Evolutionary conservation across 169 alveolate species (phyloP).

Genomic region (Fabrea salina): DNA sequence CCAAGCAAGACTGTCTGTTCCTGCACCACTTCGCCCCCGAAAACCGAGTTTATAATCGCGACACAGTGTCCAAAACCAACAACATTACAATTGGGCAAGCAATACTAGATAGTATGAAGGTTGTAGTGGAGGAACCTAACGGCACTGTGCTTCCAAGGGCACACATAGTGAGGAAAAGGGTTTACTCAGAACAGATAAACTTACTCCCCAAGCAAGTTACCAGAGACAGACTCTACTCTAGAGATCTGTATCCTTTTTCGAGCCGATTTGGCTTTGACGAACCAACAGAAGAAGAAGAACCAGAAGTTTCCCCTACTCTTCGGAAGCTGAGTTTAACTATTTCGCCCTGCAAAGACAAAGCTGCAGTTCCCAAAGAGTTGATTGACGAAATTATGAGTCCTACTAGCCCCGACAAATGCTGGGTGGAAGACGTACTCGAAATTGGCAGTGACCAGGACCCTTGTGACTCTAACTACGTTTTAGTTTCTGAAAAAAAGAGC

Average conservation of each 20-base stretch:
- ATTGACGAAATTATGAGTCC: conserved; percentile 9
- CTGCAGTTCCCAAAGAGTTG: neutral
- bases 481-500: neutral
- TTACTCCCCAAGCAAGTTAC: neutral
- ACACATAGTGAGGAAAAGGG: neutral
- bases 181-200: neutral
- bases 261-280: neutral
- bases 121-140: conserved; percentile 10
- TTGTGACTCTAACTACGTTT: too few relatives aligned
- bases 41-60: conserved; percentile 34
- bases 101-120: conserved; percentile 3
- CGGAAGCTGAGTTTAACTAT: neutral
- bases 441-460: neutral
- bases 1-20: conserved; percentile 63
- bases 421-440: neutral
- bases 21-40: conserved; percentile 52
- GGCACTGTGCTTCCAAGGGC: neutral
- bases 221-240: conserved; percentile 3
- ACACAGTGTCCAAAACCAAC: conserved; percentile 40
- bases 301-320: neutral
- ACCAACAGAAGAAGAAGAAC: neutral
- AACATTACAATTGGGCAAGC: neutral
- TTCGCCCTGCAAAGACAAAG: conserved; percentile 10
- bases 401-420: neutral
- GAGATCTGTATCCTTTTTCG: neutral